Base-by-base conservation (phyloP, 768 basidiomycete genomes). In the Floccularia luteovirens region DNA sequence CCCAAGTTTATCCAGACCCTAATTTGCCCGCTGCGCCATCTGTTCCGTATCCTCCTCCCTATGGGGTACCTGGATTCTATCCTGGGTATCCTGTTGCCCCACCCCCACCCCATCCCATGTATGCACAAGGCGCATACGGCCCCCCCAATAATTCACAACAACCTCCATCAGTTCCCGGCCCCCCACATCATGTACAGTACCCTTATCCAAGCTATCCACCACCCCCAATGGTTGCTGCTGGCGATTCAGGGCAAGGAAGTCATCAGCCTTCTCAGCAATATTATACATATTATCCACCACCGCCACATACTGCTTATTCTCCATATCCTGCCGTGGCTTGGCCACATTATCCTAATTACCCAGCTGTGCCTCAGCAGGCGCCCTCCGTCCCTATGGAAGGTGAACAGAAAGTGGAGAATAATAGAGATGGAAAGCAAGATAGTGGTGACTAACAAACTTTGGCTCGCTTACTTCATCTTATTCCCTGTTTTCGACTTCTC, bases 61-160 rank as follows among this genome's bases (percentile, higher is more conserved):
- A 63, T 24, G 47, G 59, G 6, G 39, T 55, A n/a, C 48, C 57
- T 2, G 49, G 46, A 28, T 64, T 60, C 38, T 67, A 66, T 35
- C 41, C 48, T 30, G 49, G 44, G 3, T 53, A 52, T 28, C 30
- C 37, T 36, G 41, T 38, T 31, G 24, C 46, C 38, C 5, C 41
- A 13, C 10, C 40, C 8, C 38, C 45, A 19, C 20, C 47, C 13
- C 36, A 43, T 36, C 31, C 39, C 33, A 22, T 42, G 24, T 39
- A 22, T 39, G 12, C 47, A 8, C 47, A 43, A 43, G 28, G 38
- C 34, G 20, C 42, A 27, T 39, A 39, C 30, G 24, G 24, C n/a
- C 43, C 41, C 5, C 11, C 23, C 19, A 14, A 22, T 11, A 24
- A 24, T 20, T 43, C 42, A 10, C 41, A 32, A 12, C 23, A 27